phyloP scores from a whole-genome alignment of 768 basidiomycete species.

The Amanita phalloides region DNA sequence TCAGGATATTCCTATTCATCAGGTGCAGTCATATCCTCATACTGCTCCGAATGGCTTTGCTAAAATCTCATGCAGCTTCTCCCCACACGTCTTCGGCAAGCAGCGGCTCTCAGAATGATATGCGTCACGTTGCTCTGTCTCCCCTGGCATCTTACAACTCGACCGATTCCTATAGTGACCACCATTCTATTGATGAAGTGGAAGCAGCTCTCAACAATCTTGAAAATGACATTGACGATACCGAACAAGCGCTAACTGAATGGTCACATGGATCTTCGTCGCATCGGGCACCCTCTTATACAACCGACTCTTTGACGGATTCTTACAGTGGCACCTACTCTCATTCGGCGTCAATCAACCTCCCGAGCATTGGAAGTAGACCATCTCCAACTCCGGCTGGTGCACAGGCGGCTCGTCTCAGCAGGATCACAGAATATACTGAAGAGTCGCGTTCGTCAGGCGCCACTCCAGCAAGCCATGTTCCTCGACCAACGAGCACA shows the following conservation, averaged over 20 bases:
- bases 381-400: slow-evolving; percentile 21
- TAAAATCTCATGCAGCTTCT: slow-evolving; percentile 22
- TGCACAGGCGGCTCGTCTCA: slow-evolving; percentile 40
- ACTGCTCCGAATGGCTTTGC: not conserved
- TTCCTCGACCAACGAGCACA: slow-evolving; percentile 25
- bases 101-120: slow-evolving; percentile 33
- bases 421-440: slow-evolving; percentile 70
- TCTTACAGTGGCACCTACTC: slow-evolving; percentile 32
- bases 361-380: slow-evolving; percentile 27
- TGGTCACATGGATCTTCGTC: slow-evolving; percentile 46
- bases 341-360: slow-evolving; percentile 34
- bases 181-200: slow-evolving; percentile 60
- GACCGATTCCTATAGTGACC: slow-evolving; percentile 34
- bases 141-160: slow-evolving; percentile 30
- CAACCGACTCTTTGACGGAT: slow-evolving; percentile 25
- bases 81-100: slow-evolving; percentile 38
- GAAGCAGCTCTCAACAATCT: slow-evolving; percentile 57
- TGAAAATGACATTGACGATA: slow-evolving; percentile 56
- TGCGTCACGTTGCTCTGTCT: slow-evolving; percentile 46
- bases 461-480: slow-evolving; percentile 20
- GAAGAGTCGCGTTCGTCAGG: slow-evolving; percentile 54
- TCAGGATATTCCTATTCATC: slow-evolving; percentile 50
- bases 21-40: slow-evolving; percentile 32
- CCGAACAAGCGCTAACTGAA: slow-evolving; percentile 53
- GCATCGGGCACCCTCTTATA: slow-evolving; percentile 29